Evolutionary conservation across 345 rosid genomes (phyloP).

Genomic region (Pistacia atlantica): DNA sequence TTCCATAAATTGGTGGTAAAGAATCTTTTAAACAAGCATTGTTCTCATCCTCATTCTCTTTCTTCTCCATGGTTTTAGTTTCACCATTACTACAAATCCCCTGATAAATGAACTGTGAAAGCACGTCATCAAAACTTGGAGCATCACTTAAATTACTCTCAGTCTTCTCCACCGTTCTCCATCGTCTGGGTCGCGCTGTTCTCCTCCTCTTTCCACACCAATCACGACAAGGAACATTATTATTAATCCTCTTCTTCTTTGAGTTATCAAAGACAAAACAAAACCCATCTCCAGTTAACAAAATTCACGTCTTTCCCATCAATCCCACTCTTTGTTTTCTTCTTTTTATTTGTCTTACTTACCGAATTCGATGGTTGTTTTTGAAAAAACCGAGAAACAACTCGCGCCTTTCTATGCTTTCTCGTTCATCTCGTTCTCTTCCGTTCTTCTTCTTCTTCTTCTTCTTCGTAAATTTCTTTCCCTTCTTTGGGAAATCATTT

Average conservation of each 20-base stretch:
- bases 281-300: background rate
- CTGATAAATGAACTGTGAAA: constrained; percentile 19
- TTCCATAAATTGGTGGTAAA: background rate
- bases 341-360: background rate
- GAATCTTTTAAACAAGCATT: background rate
- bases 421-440: too few relatives aligned
- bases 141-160: background rate
- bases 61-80: background rate
- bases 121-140: constrained; percentile 18
- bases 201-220: background rate
- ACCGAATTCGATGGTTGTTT: background rate
- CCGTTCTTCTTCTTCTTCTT: too few relatives aligned
- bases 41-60: background rate
- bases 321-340: background rate
- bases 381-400: background rate
- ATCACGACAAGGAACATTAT: background rate
- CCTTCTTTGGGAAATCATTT: too few relatives aligned
- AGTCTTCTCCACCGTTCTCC: background rate
- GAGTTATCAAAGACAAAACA: background rate
- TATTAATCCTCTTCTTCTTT: background rate
- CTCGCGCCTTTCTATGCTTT: background rate
- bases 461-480: too few relatives aligned
- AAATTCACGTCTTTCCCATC: background rate
- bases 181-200: background rate
- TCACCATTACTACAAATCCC: background rate